Conservation (phyloP, 495 filamentous ascomycete species). For the Sphaerosporella brunnea region DNA sequence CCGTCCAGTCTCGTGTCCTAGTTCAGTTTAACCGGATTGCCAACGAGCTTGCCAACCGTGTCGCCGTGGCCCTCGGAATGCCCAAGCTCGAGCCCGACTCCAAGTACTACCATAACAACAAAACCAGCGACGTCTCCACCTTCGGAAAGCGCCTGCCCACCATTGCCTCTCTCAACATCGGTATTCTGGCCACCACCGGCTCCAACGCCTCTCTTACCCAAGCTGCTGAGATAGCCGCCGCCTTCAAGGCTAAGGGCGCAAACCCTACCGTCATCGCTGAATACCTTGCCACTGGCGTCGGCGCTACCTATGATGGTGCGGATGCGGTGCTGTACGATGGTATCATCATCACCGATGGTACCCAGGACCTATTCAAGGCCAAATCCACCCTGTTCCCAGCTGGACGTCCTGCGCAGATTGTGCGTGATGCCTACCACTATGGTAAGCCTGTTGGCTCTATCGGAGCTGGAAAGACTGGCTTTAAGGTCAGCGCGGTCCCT, state of each 20-base stretch:
- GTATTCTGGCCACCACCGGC: constrained; percentile 39
- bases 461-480: constrained; percentile 31
- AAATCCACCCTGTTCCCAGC: constrained; percentile 41
- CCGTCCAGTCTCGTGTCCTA: constrained; percentile 46
- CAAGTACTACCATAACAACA: constrained; percentile 54
- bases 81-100: constrained; percentile 39
- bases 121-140: constrained; percentile 42
- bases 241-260: constrained; percentile 34
- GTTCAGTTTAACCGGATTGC: constrained; percentile 53
- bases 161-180: constrained; percentile 48
- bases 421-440: constrained; percentile 48
- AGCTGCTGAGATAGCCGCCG: constrained; percentile 32
- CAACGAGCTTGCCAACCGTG: constrained; percentile 49
- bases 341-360: constrained; percentile 42
- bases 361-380: constrained; percentile 34
- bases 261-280: constrained; percentile 47
- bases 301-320: constrained; percentile 52
- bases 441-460: constrained; percentile 55
- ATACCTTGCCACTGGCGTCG: constrained; percentile 36
- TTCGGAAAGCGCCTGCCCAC: constrained; percentile 39
- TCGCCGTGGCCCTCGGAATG: constrained; percentile 45
- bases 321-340: constrained; percentile 59
- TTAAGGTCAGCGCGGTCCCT: constrained; percentile 31
- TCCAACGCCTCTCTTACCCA: constrained; percentile 30
- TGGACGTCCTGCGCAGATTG: constrained; percentile 45